These are phyloP conservation scores for Aspergillus intermedius DNA, from an alignment of 2,329 filamentous ascomycete genomes.

Conservation along the genomic window DNA sequence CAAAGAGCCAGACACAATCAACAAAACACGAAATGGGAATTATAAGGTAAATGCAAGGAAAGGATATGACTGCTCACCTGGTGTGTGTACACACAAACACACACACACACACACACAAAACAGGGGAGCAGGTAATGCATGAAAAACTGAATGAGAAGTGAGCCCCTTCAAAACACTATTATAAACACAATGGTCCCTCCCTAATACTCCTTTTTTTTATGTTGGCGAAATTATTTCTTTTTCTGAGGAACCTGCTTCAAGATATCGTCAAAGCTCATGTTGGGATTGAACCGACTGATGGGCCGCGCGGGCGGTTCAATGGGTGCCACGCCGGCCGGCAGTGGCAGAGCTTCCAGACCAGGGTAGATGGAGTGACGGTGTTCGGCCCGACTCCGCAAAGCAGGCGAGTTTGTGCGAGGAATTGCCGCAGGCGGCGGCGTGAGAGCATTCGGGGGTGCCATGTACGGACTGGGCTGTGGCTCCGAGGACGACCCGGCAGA, in stretches of 20 bases:
- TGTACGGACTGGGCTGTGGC: slow-evolving; percentile 24
- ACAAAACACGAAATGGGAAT: neutral
- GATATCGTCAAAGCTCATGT: slow-evolving; percentile 46
- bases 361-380: slow-evolving; percentile 40
- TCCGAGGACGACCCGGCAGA: slow-evolving; percentile 33
- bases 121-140: neutral
- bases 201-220: no score
- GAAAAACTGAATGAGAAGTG: neutral
- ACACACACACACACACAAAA: no score
- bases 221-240: slow-evolving; percentile 25
- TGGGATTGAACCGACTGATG: slow-evolving; percentile 39
- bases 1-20: neutral
- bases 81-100: slow-evolving; percentile 7
- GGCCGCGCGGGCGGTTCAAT: slow-evolving; percentile 35
- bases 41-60: neutral
- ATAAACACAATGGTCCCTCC: no score
- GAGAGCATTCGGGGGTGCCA: slow-evolving; percentile 25
- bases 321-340: slow-evolving; percentile 38
- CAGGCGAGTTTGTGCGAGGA: slow-evolving; percentile 28
- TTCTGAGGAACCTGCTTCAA: slow-evolving; percentile 36
- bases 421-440: slow-evolving; percentile 31
- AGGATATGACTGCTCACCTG: slow-evolving; percentile 1
- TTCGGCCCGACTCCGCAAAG: slow-evolving; percentile 24
- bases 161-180: neutral
- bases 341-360: slow-evolving; percentile 39